Base-by-base conservation (phyloP, 208 protist species). In the Perkinsela sp. region DNA sequence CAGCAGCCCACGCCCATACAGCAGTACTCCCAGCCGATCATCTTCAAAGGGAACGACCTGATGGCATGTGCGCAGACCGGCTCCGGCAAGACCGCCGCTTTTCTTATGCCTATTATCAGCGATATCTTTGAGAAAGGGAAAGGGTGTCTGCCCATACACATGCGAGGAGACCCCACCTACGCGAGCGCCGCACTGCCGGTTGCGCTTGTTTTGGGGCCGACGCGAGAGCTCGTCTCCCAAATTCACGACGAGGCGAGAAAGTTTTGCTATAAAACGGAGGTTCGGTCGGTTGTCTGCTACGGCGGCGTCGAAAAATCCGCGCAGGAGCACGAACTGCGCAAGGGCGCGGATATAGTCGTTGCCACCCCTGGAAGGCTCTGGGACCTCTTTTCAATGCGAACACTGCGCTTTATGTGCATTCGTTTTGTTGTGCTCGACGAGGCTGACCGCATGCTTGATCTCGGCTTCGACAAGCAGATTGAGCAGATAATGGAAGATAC, bases 401-500 rank as follows among this genome's bases (percentile, higher is more conserved):
- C 83, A 70, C 80, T 96, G 28, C 77, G 78, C 67, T 85, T 97
- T 66, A 74, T 76, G 22, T 57, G 77, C n/a, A 86, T 96, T 69
- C 88, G 81, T 67, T 97, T 93, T 73, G 79, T 98, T 22, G 85
- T 96, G 13, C 82, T 97, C 16, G 96, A 98, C 76, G 96, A 98
- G 79, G 96, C 96, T 16, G 96, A 97, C 75, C 91, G 94, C 69
- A 98, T 99, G 96, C 89, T 99, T 48, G 96, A 99, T 78, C 98
- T 99, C 94, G 96, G 95, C 70, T 98, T 99, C 73, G 96, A 98
- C 80, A 94, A 92, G 32, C 94, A 98, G 80, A 98, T 99, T 69
- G 91, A 95, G 67, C 80, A 87, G 71, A 97, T 99, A 76, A 91
- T 98, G 6, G 84, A 85, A 1, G 77, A 96, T 65, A 84, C 84